These are phyloP conservation scores for rapeseed (Brassica napus) DNA, from an alignment of 345 rosid genomes.

Conservation along the genomic window DNA sequence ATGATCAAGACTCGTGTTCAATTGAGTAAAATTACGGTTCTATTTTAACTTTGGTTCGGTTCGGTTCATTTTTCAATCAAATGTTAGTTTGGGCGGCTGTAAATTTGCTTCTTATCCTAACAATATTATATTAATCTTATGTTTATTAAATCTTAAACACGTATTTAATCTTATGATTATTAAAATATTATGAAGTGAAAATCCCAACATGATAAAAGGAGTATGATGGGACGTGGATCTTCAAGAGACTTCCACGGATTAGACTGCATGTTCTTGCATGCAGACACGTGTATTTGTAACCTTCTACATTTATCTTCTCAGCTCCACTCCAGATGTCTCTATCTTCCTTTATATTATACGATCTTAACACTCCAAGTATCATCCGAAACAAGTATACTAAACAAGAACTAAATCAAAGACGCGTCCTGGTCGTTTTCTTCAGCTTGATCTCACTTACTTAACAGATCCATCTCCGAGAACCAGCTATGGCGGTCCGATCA, in stretches of 20 bases:
- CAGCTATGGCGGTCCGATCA: slow-evolving; percentile 46
- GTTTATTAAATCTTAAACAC: neutral
- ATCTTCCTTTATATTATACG: slow-evolving; percentile 10
- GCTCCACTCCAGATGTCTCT: slow-evolving; percentile 55
- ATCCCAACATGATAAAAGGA: neutral
- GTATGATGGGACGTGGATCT: slow-evolving; percentile 43
- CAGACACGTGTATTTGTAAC: slow-evolving; percentile 35
- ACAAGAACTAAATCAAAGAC: neutral
- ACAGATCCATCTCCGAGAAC: neutral
- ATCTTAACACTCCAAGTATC: slow-evolving; percentile 1
- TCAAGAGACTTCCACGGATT: slow-evolving; percentile 47
- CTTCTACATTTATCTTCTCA: slow-evolving; percentile 30
- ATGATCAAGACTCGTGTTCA: slow-evolving; percentile 16
- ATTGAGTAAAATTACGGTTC: slow-evolving; percentile 2
- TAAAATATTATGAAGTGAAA: neutral
- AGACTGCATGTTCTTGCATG: slow-evolving; percentile 18
- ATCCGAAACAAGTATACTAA: neutral
- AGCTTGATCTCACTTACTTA: neutral
- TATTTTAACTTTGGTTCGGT: neutral
- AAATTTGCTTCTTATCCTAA: neutral
- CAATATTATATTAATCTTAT: neutral
- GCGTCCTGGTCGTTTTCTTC: neutral
- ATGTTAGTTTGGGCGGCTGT: neutral
- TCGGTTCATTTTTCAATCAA: neutral
- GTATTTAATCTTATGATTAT: neutral